phyloP scores from a whole-genome alignment of 2,329 filamentous ascomycete species.

The Sphaceloma murrayae region DNA sequence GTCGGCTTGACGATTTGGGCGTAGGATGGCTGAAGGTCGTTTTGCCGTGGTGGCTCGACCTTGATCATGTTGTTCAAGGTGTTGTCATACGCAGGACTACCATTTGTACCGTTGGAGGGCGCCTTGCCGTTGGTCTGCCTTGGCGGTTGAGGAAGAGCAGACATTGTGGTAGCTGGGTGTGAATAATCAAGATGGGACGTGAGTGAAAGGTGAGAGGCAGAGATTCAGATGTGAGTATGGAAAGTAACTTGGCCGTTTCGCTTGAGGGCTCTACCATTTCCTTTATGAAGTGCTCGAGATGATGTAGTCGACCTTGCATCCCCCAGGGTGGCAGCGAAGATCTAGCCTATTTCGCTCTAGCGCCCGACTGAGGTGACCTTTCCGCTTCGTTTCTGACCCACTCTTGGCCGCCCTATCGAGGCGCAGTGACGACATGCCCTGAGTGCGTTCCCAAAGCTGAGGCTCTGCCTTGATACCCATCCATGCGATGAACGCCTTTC shows the following conservation, averaged over 20 bases:
- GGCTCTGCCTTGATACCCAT: conserved; percentile 8
- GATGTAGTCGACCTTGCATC: conserved; percentile 10
- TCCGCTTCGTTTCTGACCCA: conserved; percentile 2
- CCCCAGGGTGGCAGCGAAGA: conserved; percentile 5
- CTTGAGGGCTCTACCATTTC: too few species aligned
- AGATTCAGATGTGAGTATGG: too few species aligned
- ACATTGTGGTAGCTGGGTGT: background rate
- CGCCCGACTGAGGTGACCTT: conserved; percentile 6
- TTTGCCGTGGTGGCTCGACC: conserved; percentile 70
- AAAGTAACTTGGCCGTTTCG: too few species aligned
- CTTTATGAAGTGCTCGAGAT: conserved; percentile 9
- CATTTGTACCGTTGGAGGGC: conserved; percentile 21
- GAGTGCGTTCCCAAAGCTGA: conserved; percentile 10
- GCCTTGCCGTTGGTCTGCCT: conserved; percentile 32
- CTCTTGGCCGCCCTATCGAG: conserved; percentile 12
- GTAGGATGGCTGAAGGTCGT: conserved; percentile 78
- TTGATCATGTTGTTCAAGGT: conserved; percentile 33
- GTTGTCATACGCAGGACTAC: conserved; percentile 11
- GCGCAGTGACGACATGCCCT: conserved; percentile 15
- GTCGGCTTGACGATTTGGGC: conserved; percentile 55
- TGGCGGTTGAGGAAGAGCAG: conserved; percentile 12
- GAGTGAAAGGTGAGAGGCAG: too few species aligned
- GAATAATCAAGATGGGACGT: background rate
- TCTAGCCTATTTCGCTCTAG: conserved; percentile 1
- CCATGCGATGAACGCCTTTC: too few species aligned